Conservation (phyloP, 495 filamentous ascomycete species). For the Aspergillus taichungensis region DNA sequence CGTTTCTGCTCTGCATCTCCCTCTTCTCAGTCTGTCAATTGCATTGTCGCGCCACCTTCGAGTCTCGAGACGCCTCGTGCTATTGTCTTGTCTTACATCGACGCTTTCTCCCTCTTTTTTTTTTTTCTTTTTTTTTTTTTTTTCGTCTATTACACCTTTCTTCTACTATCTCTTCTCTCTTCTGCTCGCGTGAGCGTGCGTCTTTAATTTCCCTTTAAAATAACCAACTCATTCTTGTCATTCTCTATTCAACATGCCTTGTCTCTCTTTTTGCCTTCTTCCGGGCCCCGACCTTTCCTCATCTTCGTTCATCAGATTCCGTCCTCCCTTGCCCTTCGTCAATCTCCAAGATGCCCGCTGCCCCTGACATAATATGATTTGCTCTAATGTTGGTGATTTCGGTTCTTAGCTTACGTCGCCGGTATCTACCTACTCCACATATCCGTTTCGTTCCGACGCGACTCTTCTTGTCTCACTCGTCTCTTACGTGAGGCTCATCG, state of each 20-base stretch:
- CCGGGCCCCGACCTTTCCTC: conserved; percentile 1
- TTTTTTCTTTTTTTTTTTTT: conserved; percentile 1
- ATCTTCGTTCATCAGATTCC: conserved; percentile 7
- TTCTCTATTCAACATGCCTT: conserved; percentile 11
- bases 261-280: conserved; percentile 1
- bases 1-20: conserved; percentile 13
- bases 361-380: conserved; percentile 17
- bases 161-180: conserved; percentile 4
- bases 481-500: too few relatives aligned
- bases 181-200: conserved; percentile 12
- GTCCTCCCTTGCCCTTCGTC: conserved; percentile 14
- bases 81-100: conserved; percentile 10
- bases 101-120: conserved; percentile 7
- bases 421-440: conserved; percentile 6
- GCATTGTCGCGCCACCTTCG: conserved; percentile 17
- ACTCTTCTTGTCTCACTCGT: neutral
- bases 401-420: conserved; percentile 28
- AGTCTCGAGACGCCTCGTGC: conserved; percentile 11
- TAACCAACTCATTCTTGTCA: conserved; percentile 10
- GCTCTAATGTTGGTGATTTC: conserved; percentile 34
- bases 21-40: conserved; percentile 7
- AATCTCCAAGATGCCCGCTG: conserved; percentile 13
- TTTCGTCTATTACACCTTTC: conserved; percentile 7
- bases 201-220: conserved; percentile 10
- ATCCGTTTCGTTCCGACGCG: neutral